phyloP scores from a whole-genome alignment of 352 stramenopile species.

The Globisporangium splendens region DNA sequence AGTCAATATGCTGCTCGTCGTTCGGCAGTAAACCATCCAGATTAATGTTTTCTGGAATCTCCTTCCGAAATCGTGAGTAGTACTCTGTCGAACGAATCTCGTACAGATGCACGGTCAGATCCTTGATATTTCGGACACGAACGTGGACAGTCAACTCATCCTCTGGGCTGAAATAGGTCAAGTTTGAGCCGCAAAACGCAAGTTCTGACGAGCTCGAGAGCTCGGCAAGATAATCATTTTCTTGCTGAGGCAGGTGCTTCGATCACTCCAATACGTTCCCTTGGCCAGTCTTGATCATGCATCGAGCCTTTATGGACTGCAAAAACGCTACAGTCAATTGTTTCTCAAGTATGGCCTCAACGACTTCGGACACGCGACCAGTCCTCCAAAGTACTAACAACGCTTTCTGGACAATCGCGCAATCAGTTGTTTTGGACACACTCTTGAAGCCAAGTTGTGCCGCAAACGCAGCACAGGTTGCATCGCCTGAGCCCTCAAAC shows the following conservation, averaged over 20 bases:
- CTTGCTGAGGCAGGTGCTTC: conserved; percentile 20
- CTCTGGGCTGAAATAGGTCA: conserved; percentile 31
- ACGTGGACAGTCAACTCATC: conserved; percentile 39
- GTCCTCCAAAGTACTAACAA: neutral
- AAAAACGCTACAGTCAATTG: conserved; percentile 19
- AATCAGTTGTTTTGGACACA: neutral
- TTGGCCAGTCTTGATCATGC: conserved; percentile 27
- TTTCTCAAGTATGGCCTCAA: conserved; percentile 12
- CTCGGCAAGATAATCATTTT: conserved; percentile 13
- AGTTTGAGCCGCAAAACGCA: conserved; percentile 50
- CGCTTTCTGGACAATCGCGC: neutral
- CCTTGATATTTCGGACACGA: conserved; percentile 43
- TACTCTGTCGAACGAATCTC: conserved; percentile 60
- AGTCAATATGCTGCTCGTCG: conserved; percentile 44
- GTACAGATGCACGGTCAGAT: conserved; percentile 53
- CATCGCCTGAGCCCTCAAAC: neutral
- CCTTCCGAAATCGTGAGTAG: conserved; percentile 38
- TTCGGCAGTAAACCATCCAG: conserved; percentile 57
- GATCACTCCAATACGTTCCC: conserved; percentile 27
- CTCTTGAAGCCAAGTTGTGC: neutral
- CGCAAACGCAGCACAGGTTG: neutral
- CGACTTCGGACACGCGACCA: conserved; percentile 10
- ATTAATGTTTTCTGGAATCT: conserved; percentile 47
- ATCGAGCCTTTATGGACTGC: conserved; percentile 18
- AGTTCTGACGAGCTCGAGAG: conserved; percentile 24